Percentiles rank a stretch among this genome's conserved stretches.
These are phyloP conservation scores for Jimgerdemannia lactiflua DNA, from an alignment of 192 early-diverging fungal genomes.

Conservation along the genomic window DNA sequence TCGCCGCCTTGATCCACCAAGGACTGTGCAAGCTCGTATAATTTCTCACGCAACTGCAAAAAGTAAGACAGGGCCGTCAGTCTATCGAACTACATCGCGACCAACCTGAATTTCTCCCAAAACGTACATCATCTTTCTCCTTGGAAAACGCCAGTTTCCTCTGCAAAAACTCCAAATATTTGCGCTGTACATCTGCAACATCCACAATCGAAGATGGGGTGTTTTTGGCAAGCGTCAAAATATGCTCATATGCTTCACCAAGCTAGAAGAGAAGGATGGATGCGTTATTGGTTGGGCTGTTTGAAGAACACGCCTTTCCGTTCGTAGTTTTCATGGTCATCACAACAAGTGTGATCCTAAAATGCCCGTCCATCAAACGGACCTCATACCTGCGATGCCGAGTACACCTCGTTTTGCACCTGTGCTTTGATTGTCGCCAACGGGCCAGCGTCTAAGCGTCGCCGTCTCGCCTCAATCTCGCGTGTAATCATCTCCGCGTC, in stretches of 20 bases:
- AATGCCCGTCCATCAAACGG: neutral
- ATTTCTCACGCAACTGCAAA: constrained; percentile 32
- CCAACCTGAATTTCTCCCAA: neutral
- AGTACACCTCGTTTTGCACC: constrained; percentile 67
- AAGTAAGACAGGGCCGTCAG: neutral
- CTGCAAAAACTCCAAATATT: constrained; percentile 13
- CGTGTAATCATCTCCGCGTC: constrained; percentile 44
- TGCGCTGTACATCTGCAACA: constrained; percentile 8
- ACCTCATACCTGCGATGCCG: constrained; percentile 43
- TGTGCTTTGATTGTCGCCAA: constrained; percentile 49
- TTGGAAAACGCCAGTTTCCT: constrained; percentile 1
- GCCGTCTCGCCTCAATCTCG: constrained; percentile 63
- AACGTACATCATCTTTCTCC: constrained; percentile 13
- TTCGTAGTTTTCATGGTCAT: too few species aligned
- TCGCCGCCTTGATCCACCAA: constrained; percentile 22
- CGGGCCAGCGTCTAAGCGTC: constrained; percentile 66
- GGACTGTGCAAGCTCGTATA: constrained; percentile 23
- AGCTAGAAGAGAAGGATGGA: constrained; percentile 6
- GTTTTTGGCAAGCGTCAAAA: constrained; percentile 5
- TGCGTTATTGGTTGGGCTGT: neutral
- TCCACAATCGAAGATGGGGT: neutral
- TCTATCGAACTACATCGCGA: neutral
- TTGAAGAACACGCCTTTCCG: too few species aligned
- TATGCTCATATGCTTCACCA: constrained; percentile 18
- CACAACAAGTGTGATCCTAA: too few species aligned